Evolutionary conservation across 2,329 filamentous ascomycete genomes (phyloP), one percentile per base, ranked within the genome.

Genomic region (Septoria petroselini): DNA sequence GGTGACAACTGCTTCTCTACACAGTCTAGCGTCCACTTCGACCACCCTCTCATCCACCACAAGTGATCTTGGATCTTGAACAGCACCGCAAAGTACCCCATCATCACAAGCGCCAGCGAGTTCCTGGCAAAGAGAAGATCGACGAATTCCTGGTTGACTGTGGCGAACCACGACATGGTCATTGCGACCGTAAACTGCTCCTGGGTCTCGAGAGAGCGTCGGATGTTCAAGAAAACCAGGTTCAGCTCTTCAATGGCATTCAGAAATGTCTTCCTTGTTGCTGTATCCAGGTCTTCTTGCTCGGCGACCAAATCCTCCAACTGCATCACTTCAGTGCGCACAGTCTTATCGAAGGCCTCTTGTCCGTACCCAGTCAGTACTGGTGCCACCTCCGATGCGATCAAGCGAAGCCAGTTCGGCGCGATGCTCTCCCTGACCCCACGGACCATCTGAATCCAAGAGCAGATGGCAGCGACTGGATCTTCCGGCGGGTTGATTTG

Each of bases 401-500:
- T 18, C 3, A 58, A 29, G 5, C 46, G 39, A 17, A 53, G 34
- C 49, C 52, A 52, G 30, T 58, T 52, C 19, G 43, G 49, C 9
- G 23, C 12, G 15, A 58, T 41, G 17, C 38, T 55, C 4, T 42
- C 43, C 19, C 44, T 31, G 1, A 50, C 43, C 3, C 55, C 55
- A 27, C 48, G 44, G 8, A 55, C 44, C 12, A 55, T 29, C 8
- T 50, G 49, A 5, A 55, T 55, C 55, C 52, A 58, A 17, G 48
- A 31, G 33, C 39, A 48, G 14, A 55, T 41, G 5, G 52, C 52
- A 2, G 17, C 46, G 5, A 58, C 43, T 1, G 55, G 38, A 37
- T 58, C 52, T 7, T 38, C 31, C 1, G 52, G 55, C 3, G 49
- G 43, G 5, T 41, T 23, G 12, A 55, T n/a, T 14, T 58, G 52